Evolutionary conservation across 2,329 filamentous ascomycete species (phyloP), one percentile per base, ranked within the genome.

Genomic region (Beauveria sp.): DNA sequence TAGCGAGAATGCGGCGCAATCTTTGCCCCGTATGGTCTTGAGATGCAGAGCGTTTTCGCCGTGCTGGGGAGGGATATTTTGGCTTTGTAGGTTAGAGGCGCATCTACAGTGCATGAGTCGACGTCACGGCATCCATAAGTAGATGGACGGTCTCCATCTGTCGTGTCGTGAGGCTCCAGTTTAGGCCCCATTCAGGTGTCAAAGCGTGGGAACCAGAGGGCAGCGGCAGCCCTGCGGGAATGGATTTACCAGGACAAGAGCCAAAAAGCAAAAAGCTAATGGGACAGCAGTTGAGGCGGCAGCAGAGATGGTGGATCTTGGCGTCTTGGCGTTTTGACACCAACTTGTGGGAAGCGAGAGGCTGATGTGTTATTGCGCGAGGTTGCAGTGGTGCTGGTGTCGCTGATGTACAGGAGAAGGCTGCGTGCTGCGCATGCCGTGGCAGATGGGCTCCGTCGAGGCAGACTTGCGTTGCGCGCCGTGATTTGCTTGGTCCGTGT

Each of bases 81-180:
- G 8, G 30, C 46, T 50, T 58, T 45, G 14, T 14, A 22, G 8
- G n/a, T 6, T 16, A 42, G 16, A 24, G 22, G 47, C 43, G 47
- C 56, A 51, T 42, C 45, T 58, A 46, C 38, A 46, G 26, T 18
- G 24, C 28, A 45, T 24, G 26, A n/a, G 26, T 59, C 58, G 60
- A 62, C 60, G 60, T 62, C 60, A 62, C 40, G 43, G 40, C 49
- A 20, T 58, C 60, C 54, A 28, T 58, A 42, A 38, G 34, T 16
- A 38, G 34, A 38, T 16, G 5, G 34, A 20, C n/a, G 34, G 51
- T 40, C 24, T 54, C 58, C 58, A 60, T 50, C 59, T 22, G 53
- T 57, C 46, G 45, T 52, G n/a, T 62, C 50, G 40, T 46, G 42
- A 57, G 38, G 60, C 46, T 62, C 60, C 60, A 62, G 54, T 58